phyloP scores from a whole-genome alignment of 495 filamentous ascomycete species.

The Tuber microsphaerosporum region DNA sequence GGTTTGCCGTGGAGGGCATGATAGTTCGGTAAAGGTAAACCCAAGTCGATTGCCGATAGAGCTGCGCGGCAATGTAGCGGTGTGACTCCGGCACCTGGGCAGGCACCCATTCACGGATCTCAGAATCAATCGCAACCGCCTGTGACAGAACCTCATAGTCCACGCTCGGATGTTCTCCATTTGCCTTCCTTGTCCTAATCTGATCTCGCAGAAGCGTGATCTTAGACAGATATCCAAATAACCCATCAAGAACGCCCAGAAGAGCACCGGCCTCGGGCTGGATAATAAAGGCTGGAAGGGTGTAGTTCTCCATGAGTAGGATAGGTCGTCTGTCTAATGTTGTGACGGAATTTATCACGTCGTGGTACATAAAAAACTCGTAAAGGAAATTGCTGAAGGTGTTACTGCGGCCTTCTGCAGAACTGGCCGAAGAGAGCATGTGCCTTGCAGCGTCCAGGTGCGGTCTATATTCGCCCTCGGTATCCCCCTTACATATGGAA shows the following conservation, averaged over 20 bases:
- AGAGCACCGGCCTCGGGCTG: constrained; percentile 66
- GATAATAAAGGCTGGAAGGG: constrained; percentile 62
- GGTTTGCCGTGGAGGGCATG: constrained; percentile 61
- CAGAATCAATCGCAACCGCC: constrained; percentile 70
- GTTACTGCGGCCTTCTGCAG: constrained; percentile 48
- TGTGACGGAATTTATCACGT: constrained; percentile 73
- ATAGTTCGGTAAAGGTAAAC: constrained; percentile 83
- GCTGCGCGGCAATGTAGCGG: constrained; percentile 66
- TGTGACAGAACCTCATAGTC: constrained; percentile 66
- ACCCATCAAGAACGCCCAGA: constrained; percentile 77
- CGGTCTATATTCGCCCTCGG: constrained; percentile 67
- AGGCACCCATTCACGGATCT: constrained; percentile 68
- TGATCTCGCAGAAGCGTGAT: constrained; percentile 71
- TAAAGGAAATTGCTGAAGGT: constrained; percentile 73
- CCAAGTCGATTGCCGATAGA: constrained; percentile 88
- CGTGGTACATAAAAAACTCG: constrained; percentile 90
- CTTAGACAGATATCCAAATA: constrained; percentile 72
- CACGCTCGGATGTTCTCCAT: constrained; percentile 60
- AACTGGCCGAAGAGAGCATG: constrained; percentile 53
- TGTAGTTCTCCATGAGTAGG: constrained; percentile 55
- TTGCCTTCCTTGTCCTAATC: constrained; percentile 60
- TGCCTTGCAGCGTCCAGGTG: constrained; percentile 72
- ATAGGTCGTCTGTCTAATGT: constrained; percentile 54
- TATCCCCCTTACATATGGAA: constrained; percentile 70
- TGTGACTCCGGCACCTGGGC: constrained; percentile 61